A percentile compares a stretch with the other conserved stretches of the same genome.
Evolutionary conservation across 257 asterid species (phyloP).

Genomic region (Sherardia arvensis): DNA sequence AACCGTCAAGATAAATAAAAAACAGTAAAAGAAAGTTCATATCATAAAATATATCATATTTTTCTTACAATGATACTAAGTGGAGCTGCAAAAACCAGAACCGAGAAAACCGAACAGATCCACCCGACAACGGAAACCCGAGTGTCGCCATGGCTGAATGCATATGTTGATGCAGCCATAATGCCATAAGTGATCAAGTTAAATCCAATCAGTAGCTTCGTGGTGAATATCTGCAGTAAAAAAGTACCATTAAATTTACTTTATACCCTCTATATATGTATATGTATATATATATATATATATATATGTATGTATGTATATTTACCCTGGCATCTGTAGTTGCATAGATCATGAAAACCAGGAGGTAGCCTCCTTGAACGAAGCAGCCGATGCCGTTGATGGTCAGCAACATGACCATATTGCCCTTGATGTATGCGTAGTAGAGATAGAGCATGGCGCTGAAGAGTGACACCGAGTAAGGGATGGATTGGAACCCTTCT

Average conservation of each 20-base stretch:
- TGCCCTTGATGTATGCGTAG: slow-evolving; percentile 50
- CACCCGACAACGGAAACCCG: slow-evolving; percentile 56
- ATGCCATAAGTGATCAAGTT: slow-evolving; percentile 31
- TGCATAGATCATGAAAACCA: slow-evolving; percentile 49
- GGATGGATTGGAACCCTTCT: slow-evolving; percentile 58
- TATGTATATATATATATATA: too few species aligned
- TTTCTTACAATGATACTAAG: slow-evolving; percentile 68
- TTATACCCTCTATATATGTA: too few species aligned
- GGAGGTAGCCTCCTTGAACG: slow-evolving; percentile 32
- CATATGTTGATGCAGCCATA: slow-evolving; percentile 23
- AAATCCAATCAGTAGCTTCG: slow-evolving; percentile 34
- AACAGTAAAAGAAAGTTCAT: too few species aligned
- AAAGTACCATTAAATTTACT: background rate
- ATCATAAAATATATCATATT: background rate
- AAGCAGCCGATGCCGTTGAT: slow-evolving; percentile 44
- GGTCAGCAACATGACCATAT: slow-evolving; percentile 37
- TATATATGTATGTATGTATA: too few species aligned
- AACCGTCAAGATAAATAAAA: too few species aligned
- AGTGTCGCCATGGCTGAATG: slow-evolving; percentile 6
- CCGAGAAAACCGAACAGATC: slow-evolving; percentile 70
- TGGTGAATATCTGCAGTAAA: slow-evolving; percentile 35
- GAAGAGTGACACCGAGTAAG: slow-evolving; percentile 70
- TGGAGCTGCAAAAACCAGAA: slow-evolving; percentile 68
- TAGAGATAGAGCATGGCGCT: slow-evolving; percentile 69
- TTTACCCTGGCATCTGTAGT: slow-evolving; percentile 45